Conservation (phyloP, 1,139 yeast species). For the Debaryomycetaceae sp. region DNA sequence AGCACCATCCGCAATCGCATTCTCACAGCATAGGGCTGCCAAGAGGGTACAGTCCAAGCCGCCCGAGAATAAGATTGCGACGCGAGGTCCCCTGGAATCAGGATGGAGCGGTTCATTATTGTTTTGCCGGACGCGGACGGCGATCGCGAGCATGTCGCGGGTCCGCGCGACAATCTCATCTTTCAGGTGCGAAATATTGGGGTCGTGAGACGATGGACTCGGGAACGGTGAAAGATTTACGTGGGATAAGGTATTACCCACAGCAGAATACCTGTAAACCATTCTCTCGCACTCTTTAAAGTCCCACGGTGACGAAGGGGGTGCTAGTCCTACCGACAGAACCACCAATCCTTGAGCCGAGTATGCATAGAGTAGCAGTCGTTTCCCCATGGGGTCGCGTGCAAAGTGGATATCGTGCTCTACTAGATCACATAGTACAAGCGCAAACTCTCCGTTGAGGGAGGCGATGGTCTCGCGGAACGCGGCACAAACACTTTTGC, state of each 20-base stretch:
- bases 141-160: constrained; percentile 14
- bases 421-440: constrained; percentile 32
- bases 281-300: constrained; percentile 43
- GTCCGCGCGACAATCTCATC: background rate
- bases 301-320: constrained; percentile 6
- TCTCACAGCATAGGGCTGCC: constrained; percentile 35
- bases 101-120: constrained; percentile 48
- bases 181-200: constrained; percentile 1
- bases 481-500: constrained; percentile 12
- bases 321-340: constrained; percentile 31
- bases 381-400: constrained; percentile 71
- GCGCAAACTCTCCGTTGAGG: constrained; percentile 79
- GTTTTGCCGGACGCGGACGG: constrained; percentile 42
- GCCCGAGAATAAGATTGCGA: constrained; percentile 79
- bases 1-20: constrained; percentile 7
- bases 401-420: constrained; percentile 54
- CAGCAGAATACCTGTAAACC: constrained; percentile 32
- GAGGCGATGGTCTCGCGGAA: constrained; percentile 21
- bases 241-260: constrained; percentile 6
- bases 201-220: constrained; percentile 1
- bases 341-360: constrained; percentile 26
- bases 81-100: constrained; percentile 15
- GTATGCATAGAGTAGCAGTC: constrained; percentile 50
- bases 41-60: constrained; percentile 87
- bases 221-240: constrained; percentile 2